Percentiles rank a stretch among this genome's conserved stretches.
phyloP scores from a whole-genome alignment of 345 rosid genomes.

The Salix purpurea region DNA sequence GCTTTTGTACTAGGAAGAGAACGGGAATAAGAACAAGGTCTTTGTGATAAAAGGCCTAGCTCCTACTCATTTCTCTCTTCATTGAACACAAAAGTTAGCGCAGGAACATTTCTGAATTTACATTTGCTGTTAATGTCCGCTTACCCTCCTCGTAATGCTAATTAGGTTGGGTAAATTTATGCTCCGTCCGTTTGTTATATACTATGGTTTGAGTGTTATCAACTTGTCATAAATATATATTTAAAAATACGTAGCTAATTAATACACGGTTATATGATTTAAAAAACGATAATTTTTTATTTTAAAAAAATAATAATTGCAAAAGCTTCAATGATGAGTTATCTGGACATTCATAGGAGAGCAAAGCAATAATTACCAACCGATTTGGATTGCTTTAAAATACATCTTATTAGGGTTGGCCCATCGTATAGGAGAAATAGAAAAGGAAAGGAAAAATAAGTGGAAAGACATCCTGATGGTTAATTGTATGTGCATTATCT shows the following conservation, averaged over 20 bases:
- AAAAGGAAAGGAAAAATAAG: not conserved
- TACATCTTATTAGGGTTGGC: not conserved
- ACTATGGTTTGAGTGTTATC: too few relatives aligned
- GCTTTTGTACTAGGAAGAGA: not conserved
- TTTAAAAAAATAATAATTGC: too few relatives aligned
- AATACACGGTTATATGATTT: too few relatives aligned
- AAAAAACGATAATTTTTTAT: too few relatives aligned
- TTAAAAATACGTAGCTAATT: too few relatives aligned
- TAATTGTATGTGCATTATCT: not conserved
- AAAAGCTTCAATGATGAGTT: too few relatives aligned
- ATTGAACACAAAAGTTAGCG: not conserved
- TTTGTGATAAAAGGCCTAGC: not conserved
- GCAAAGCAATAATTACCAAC: not conserved
- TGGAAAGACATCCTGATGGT: not conserved
- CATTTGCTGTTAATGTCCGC: not conserved
- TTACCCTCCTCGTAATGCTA: not conserved
- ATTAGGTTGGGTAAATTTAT: not conserved
- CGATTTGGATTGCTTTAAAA: not conserved
- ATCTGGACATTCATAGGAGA: too few relatives aligned
- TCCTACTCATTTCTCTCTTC: not conserved
- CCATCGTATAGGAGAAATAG: not conserved
- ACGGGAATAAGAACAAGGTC: not conserved
- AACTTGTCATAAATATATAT: too few relatives aligned
- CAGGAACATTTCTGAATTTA: not conserved
- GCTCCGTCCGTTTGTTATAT: too few relatives aligned